These are phyloP conservation scores for Cajanus cajan DNA, from an alignment of 306 rosid species.

Conservation along the genomic window DNA sequence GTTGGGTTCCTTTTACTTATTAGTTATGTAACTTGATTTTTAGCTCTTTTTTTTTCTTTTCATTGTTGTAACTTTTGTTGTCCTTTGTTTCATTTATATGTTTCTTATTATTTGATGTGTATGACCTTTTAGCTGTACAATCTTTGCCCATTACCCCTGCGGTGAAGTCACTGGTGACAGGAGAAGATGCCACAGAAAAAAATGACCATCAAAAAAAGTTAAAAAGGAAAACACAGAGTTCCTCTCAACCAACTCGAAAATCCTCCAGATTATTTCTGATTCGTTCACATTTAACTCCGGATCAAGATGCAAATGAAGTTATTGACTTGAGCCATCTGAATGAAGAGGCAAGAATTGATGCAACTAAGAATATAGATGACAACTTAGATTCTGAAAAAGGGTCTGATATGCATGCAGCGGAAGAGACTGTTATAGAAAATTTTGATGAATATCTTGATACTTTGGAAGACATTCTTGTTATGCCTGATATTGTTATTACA, in stretches of 20 bases:
- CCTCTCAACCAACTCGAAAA: not conserved
- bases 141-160: not conserved
- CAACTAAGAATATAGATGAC: not conserved
- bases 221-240: not conserved
- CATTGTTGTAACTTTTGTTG: not conserved
- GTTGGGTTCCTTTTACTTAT: not conserved
- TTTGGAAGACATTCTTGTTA: slow-evolving; percentile 25
- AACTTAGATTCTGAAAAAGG: not conserved
- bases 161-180: not conserved
- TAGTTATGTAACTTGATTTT: not conserved
- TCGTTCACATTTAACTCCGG: not conserved
- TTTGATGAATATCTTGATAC: slow-evolving; percentile 22
- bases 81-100: not conserved
- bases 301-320: not conserved
- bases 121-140: not conserved
- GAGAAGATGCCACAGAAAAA: not conserved
- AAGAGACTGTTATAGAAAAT: not conserved
- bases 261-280: not conserved
- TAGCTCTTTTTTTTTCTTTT: not conserved
- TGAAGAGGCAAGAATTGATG: not conserved
- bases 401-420: not conserved
- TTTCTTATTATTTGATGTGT: not conserved
- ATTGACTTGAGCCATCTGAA: not conserved
- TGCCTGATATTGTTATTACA: not conserved
- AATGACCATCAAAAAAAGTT: not conserved